Conservation (phyloP, 352 stramenopile genomes). For the Paralagenidium karlingii region DNA sequence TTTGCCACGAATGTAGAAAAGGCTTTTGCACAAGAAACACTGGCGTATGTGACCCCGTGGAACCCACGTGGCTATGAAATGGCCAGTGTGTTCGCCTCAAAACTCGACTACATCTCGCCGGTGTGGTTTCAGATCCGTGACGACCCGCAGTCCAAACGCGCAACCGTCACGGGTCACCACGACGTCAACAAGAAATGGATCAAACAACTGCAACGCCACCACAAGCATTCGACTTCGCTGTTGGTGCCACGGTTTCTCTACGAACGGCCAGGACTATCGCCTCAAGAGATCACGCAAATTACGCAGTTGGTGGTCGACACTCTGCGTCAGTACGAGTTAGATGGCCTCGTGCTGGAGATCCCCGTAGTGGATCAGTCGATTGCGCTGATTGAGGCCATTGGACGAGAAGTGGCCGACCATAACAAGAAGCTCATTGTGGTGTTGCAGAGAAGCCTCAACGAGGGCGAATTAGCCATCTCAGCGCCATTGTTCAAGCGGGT, state of each 20-base stretch:
- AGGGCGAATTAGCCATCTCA: conserved; percentile 38
- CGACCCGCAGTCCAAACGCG: conserved; percentile 18
- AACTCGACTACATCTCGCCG: conserved; percentile 66
- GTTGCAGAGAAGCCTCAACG: conserved; percentile 34
- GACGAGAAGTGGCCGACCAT: conserved; percentile 23
- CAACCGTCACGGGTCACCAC: conserved; percentile 52
- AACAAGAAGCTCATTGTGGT: conserved; percentile 55
- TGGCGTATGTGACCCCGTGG: conserved; percentile 76
- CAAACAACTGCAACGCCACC: conserved; percentile 3
- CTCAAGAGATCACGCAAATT: conserved; percentile 37
- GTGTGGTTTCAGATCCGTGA: conserved; percentile 75
- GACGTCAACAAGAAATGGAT: conserved; percentile 60
- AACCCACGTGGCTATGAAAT: conserved; percentile 67
- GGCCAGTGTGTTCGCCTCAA: conserved; percentile 49
- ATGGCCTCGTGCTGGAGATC: conserved; percentile 73
- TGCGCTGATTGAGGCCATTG: conserved; percentile 44
- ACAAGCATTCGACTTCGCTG: conserved; percentile 19
- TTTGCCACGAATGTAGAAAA: conserved; percentile 10
- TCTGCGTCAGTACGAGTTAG: conserved; percentile 24
- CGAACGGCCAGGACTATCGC: conserved; percentile 47
- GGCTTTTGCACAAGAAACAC: conserved; percentile 31
- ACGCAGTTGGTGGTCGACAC: conserved; percentile 31
- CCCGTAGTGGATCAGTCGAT: conserved; percentile 41
- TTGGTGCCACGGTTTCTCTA: conserved; percentile 71
- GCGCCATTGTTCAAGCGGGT: conserved; percentile 42